These are phyloP conservation scores for Podosphaera aphanis DNA, from an alignment of 2,329 filamentous ascomycete species.

Conservation along the genomic window DNA sequence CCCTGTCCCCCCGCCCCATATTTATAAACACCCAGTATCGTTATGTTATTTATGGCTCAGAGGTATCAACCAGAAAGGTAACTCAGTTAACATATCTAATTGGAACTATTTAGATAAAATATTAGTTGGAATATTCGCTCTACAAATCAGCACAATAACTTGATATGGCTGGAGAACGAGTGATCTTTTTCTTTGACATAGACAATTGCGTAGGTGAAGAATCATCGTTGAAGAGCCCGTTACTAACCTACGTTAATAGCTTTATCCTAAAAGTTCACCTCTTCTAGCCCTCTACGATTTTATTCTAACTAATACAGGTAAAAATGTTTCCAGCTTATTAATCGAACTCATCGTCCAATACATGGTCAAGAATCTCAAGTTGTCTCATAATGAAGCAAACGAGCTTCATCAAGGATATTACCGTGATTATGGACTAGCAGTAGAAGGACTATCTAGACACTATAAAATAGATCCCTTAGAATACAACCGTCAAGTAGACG, in stretches of 20 bases:
- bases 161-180: slow-evolving; percentile 16
- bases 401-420: slow-evolving; percentile 83
- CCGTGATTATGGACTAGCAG: slow-evolving; percentile 85
- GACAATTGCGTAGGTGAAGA: slow-evolving; percentile 61
- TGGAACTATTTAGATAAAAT: too few relatives aligned
- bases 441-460: slow-evolving; percentile 79
- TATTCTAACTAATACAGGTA: slow-evolving; percentile 23
- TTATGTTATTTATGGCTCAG: too few relatives aligned
- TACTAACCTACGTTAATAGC: slow-evolving; percentile 18
- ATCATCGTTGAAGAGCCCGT: background rate
- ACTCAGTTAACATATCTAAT: too few relatives aligned
- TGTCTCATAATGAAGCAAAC: slow-evolving; percentile 57
- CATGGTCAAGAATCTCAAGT: slow-evolving; percentile 40
- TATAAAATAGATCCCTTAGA: slow-evolving; percentile 89
- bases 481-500: slow-evolving; percentile 86
- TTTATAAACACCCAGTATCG: too few relatives aligned
- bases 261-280: slow-evolving; percentile 61
- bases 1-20: too few relatives aligned
- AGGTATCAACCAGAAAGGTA: too few relatives aligned
- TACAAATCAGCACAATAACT: too few relatives aligned
- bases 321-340: slow-evolving; percentile 76
- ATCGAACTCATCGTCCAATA: slow-evolving; percentile 44
- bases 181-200: slow-evolving; percentile 67
- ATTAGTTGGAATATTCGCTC: too few relatives aligned
- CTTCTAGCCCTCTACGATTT: background rate